These are phyloP conservation scores for Chlorella vulgaris DNA, from an alignment of 139 green algal genomes.

Conservation along the genomic window DNA sequence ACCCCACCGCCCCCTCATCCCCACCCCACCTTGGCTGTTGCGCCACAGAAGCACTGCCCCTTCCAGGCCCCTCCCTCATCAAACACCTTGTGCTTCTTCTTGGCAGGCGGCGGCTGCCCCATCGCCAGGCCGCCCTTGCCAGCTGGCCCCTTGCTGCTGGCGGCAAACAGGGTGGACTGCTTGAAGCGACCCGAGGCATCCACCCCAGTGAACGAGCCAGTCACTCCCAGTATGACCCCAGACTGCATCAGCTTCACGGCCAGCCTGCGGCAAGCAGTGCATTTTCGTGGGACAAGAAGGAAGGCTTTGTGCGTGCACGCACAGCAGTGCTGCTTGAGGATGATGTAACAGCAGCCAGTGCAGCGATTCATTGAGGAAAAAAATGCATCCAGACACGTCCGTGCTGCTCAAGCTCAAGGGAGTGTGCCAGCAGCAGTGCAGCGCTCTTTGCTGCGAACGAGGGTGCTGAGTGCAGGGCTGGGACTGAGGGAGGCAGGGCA, in stretches of 20 bases:
- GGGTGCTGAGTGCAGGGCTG: too few species aligned
- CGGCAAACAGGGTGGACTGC: conserved; percentile 18
- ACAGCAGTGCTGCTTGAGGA: not conserved
- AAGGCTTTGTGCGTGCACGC: not conserved
- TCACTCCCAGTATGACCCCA: conserved; percentile 45
- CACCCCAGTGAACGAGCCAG: conserved; percentile 22
- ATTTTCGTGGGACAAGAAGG: not conserved
- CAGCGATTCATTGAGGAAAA: not conserved
- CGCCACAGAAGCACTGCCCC: conserved; percentile 34
- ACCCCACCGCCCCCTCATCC: not conserved
- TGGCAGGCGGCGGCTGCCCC: conserved; percentile 1
- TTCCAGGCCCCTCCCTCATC: conserved; percentile 26
- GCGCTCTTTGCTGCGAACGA: too few species aligned
- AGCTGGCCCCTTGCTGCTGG: not conserved
- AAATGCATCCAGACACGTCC: not conserved
- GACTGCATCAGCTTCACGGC: conserved; percentile 38
- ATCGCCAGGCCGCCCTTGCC: not conserved
- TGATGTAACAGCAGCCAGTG: too few species aligned
- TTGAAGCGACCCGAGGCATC: conserved; percentile 17
- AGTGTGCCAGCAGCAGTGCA: too few species aligned
- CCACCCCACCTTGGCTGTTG: conserved; percentile 16
- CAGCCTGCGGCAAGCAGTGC: conserved; percentile 25
- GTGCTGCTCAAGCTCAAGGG: too few species aligned
- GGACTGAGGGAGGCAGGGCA: too few species aligned
- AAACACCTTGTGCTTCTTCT: conserved; percentile 24